Conservation (phyloP, 495 filamentous ascomycete species). For the Podospora bellae-mahoneyi region DNA sequence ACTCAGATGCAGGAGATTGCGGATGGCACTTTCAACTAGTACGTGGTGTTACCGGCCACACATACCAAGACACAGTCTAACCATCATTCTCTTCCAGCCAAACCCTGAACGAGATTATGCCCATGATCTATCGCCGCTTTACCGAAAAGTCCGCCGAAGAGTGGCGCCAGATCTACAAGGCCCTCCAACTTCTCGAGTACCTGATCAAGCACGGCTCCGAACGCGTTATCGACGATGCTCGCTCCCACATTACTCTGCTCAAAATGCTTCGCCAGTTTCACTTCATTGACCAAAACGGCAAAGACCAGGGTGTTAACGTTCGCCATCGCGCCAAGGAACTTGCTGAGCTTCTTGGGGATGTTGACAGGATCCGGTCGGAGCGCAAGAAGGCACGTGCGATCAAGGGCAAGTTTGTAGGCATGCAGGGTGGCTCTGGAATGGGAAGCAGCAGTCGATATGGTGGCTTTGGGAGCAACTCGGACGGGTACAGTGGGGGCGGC, state of each 20-base stretch:
- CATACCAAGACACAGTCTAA: conserved; percentile 9
- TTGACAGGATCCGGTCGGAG: conserved; percentile 87
- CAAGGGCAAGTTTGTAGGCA: conserved; percentile 89
- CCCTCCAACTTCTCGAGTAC: conserved; percentile 93
- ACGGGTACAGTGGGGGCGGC: conserved; percentile 58
- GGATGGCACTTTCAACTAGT: conserved; percentile 98
- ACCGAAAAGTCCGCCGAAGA: conserved; percentile 98
- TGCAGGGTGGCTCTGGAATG: conserved; percentile 67
- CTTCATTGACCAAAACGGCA: conserved; percentile 92
- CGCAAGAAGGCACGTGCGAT: conserved; percentile 89
- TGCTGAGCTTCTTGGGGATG: conserved; percentile 87
- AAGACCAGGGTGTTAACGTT: conserved; percentile 97
- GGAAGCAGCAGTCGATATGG: conserved; percentile 66
- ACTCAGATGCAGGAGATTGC: conserved; percentile 92
- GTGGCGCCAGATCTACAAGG: conserved; percentile 99
- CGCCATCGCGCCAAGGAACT: conserved; percentile 94
- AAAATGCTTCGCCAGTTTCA: conserved; percentile 99
- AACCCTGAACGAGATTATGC: conserved; percentile 98
- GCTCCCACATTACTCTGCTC: conserved; percentile 87
- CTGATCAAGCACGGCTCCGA: conserved; percentile 98
- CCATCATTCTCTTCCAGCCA: conserved; percentile 54
- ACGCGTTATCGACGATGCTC: conserved; percentile 94
- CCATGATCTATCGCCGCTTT: conserved; percentile 98
- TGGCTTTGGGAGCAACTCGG: conserved; percentile 77
- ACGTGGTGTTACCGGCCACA: conserved; percentile 38